Conservation (phyloP, 306 rosid genomes). For the Prunus mume region DNA sequence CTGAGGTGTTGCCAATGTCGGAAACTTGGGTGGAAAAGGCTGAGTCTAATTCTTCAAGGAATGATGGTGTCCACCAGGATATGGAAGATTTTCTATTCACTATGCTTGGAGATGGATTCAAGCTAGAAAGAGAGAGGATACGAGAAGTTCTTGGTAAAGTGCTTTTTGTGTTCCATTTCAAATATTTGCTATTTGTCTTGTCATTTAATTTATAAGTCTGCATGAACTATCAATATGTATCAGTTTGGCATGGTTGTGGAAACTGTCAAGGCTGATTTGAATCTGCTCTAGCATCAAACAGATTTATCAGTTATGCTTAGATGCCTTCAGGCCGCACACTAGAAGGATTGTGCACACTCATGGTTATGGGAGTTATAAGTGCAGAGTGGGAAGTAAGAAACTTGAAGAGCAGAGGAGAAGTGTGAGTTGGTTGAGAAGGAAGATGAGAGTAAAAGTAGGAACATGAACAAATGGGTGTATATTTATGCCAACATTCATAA, state of each 20-base stretch:
- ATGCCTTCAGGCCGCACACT: neutral
- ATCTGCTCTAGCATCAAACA: neutral
- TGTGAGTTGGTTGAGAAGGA: neutral
- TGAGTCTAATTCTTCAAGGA: conserved; percentile 23
- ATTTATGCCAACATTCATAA: too few relatives aligned
- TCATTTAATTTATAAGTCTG: neutral
- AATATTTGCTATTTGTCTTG: neutral
- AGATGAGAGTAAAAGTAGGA: neutral
- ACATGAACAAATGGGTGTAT: neutral
- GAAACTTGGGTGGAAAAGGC: conserved; percentile 43
- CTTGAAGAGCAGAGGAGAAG: neutral
- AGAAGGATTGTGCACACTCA: neutral
- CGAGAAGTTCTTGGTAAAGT: conserved; percentile 72
- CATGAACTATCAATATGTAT: neutral
- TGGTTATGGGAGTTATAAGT: neutral
- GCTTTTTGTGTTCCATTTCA: neutral
- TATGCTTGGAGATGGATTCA: conserved; percentile 83
- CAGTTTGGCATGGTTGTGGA: neutral
- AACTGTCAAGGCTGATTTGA: neutral
- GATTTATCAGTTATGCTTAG: neutral
- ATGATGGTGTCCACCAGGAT: conserved; percentile 42
- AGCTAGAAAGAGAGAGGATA: conserved; percentile 59
- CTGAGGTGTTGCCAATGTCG: conserved; percentile 40
- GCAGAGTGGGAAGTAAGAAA: neutral
- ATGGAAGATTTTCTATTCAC: conserved; percentile 74